phyloP scores from a whole-genome alignment of 768 basidiomycete species.

The Psilocybe cyanescens region DNA sequence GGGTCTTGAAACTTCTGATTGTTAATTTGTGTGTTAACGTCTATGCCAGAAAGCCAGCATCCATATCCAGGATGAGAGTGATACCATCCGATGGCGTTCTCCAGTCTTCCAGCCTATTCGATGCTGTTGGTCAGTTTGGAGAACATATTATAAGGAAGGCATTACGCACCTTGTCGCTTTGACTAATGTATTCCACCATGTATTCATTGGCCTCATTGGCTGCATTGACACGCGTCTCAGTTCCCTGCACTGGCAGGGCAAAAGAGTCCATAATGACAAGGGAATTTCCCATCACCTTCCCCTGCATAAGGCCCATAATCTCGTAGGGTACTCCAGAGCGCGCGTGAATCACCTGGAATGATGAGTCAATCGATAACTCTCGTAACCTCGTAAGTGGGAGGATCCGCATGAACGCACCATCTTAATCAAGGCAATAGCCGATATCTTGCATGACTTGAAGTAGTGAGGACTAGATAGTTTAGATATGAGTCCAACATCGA shows the following conservation, averaged over 20 bases:
- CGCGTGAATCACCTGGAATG: conserved; percentile 89
- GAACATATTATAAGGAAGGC: background rate
- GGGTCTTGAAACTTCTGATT: conserved; percentile 97
- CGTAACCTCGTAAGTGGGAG: background rate
- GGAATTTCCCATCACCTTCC: conserved; percentile 82
- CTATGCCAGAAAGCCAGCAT: conserved; percentile 99
- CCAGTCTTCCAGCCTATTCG: conserved; percentile 74
- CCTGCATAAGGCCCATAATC: conserved; percentile 99
- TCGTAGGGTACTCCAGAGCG: conserved; percentile 97
- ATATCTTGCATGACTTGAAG: conserved; percentile 93
- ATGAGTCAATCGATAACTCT: conserved; percentile 1
- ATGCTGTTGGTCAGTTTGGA: conserved; percentile 3
- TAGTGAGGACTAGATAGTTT: conserved; percentile 63
- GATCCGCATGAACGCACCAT: conserved; percentile 55
- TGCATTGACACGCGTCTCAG: conserved; percentile 97
- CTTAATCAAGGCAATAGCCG: conserved; percentile 93
- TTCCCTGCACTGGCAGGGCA: conserved; percentile 96
- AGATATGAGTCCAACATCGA: background rate
- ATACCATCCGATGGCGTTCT: conserved; percentile 96
- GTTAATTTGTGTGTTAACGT: conserved; percentile 94
- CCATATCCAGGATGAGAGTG: conserved; percentile 99
- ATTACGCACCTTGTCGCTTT: conserved; percentile 71
- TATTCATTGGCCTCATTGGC: conserved; percentile 96
- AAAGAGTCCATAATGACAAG: conserved; percentile 95
- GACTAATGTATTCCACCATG: conserved; percentile 92